phyloP scores from a whole-genome alignment of 2,329 filamentous ascomycete genomes.

The Cytospora paraplurivora region DNA sequence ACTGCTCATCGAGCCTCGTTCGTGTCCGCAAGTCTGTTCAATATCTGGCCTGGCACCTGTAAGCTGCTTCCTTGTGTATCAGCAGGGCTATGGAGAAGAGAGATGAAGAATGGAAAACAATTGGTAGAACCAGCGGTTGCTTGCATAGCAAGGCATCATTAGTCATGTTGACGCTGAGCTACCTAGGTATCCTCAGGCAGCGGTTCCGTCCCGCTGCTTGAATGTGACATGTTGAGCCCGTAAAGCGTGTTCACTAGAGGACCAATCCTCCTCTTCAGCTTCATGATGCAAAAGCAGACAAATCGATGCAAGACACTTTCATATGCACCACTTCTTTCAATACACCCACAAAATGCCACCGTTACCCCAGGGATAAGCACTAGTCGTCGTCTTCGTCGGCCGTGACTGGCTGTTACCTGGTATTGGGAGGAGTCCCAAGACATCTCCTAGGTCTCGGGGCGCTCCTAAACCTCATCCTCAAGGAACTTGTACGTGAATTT shows the following conservation, averaged over 20 bases:
- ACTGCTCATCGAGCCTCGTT: too few relatives aligned
- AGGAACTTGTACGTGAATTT: slow-evolving; percentile 98
- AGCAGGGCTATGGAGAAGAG: neutral
- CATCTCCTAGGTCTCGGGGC: neutral
- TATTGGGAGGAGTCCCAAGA: neutral
- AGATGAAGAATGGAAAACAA: too few relatives aligned
- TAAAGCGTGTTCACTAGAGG: slow-evolving; percentile 6
- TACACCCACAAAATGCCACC: neutral
- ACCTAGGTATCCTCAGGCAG: neutral
- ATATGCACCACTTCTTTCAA: neutral
- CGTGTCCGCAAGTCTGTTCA: too few relatives aligned
- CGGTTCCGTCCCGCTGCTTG: slow-evolving; percentile 6
- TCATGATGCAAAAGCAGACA: slow-evolving; percentile 7
- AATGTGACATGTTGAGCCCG: slow-evolving; percentile 1
- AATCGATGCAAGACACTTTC: slow-evolving; percentile 8
- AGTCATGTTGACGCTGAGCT: slow-evolving; percentile 3
- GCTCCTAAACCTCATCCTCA: slow-evolving; percentile 77
- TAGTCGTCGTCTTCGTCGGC: neutral
- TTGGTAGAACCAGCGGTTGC: neutral
- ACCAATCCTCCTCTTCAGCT: neutral
- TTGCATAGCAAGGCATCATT: slow-evolving; percentile 11
- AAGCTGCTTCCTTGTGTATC: neutral
- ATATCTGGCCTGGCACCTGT: too few relatives aligned
- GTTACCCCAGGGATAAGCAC: neutral
- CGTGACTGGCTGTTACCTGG: neutral